Evolutionary conservation across 495 filamentous ascomycete genomes (phyloP), one percentile per base, ranked within the genome.

Genomic region (Aspergillus funiculosus): DNA sequence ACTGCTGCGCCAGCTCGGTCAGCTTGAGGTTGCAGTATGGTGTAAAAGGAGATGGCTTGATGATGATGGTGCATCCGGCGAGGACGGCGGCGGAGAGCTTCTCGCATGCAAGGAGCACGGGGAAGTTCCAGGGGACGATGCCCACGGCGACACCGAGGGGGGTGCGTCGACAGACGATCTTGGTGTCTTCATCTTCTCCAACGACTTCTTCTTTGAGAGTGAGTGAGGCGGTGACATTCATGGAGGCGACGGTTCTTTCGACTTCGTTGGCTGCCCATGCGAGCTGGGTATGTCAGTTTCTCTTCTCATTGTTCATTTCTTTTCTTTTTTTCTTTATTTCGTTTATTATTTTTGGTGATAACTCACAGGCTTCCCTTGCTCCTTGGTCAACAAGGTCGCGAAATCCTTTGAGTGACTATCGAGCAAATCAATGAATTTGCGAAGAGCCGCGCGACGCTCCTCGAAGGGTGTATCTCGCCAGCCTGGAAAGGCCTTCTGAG

Each of bases 41-140:
- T 40, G 94, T 89, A 44, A 87, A 80, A 65, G 95, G 90, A 0
- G 90, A 94, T 4, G 89, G 83, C 71, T 96, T 96, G 51, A 95
- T 69, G 56, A 96, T 83, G 41, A 95, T 64, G 2, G 64, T 67
- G 56, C 80, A 80, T 0, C 80, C 80, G 0, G 75, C 69, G 0
- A 71, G 73, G 2, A 82, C 54, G 0, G 77, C 75, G 0, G 77
- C 73, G 6, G 71, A 76, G 8, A 79, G 47, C 46, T 81, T 81
- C 28, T 5, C 11, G 6, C 21, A 14, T 11, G 10, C 14, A 6
- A 50, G 17, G 7, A 19, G 11, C 48, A 61, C 24, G 6, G 61
- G 57, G 10, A 50, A 52, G 50, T 68, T 66, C 64, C 64, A 66
- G 4, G 64, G 54, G 11, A 59, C 48, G 25, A 68, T 66, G 1